Evolutionary conservation across 2,329 filamentous ascomycete genomes (phyloP), one percentile per base, ranked within the genome.

Genomic region (Hyphodiscus sp.): DNA sequence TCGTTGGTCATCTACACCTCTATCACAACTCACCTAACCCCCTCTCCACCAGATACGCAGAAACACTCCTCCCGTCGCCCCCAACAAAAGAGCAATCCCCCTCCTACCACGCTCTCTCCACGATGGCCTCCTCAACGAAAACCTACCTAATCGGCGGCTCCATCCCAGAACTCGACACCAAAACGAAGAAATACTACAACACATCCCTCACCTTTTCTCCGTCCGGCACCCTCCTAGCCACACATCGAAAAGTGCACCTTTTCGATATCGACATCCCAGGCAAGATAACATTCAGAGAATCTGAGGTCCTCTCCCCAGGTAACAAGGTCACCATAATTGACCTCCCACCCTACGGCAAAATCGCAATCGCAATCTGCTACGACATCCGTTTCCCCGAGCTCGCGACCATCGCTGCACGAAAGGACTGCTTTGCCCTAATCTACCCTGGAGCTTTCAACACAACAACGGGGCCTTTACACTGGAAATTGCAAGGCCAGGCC

Each of bases 191-290:
- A 62, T 87, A 91, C 73, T 96, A 94, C 78, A 99, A 99, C 74
- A 97, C 94, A 2, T 86, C 83, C 26, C 76, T 99, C 46, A 83
- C 87, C 8, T 99, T 99, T 71, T 81, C 78, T 0, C 91, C 91
- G 0, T 73, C 78, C 10, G 94, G 94, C 3, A 69, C 78, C n/a
- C 76, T 96, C 47, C 77, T 99, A n/a, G 89, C 84, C 6, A 89
- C 85, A 2, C 91, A 97, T 70, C 83, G 94, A 63, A 99, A 99
- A 74, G 85, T 94, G 44, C 94, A 99, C 72, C 79, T 99, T 44
- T 99, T 99, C 71, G 94, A 97, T 72, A 99, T 99, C 64, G 86
- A 95, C 69, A 97, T 99, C 59, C 94, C 94, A 0, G 92, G 91
- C 58, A 91, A 91, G 74, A 96, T 99, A 70, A 86, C 75, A 13